Base-by-base conservation (phyloP, 768 basidiomycete genomes). In the Podaxis sp. region DNA sequence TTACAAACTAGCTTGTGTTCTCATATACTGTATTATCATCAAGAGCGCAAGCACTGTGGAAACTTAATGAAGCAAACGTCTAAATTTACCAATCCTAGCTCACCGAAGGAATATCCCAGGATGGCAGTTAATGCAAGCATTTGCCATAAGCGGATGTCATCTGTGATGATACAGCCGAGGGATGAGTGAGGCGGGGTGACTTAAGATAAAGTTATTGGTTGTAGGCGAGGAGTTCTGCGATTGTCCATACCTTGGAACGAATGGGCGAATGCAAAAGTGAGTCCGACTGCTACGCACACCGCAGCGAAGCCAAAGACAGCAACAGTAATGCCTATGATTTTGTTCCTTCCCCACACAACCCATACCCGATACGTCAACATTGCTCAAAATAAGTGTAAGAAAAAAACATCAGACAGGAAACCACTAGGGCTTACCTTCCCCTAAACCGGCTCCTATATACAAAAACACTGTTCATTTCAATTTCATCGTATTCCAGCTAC, bases 331-430 rank as follows among this genome's bases (percentile, higher is more conserved):
- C 38, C 54, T 15, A 56, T 17, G 9, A 19, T 19, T 19, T 40
- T 56, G n/a, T 39, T 36, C 36, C 38, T 38, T 9, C n/a, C 12
- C 54, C 54, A 56, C 12, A 56, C 54, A 24, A 40, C 54, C 54
- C 54, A 56, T 12, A 56, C 54, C 9, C 54, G 36, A 26, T 56
- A 56, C 11, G 39, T 19, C 5, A 56, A 19, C 54, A 56, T 56
- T 11, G 39, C 54, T 56, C 12, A 15, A 46, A 7, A 19, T n/a
- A 19, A n/a, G n/a, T 33, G 44, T 46, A 19, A 19, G 44, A 46
- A 19, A n/a, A 15, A 46, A 19, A 19, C 8, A n/a, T 4, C 17
- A 46, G n/a, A 8, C n/a, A 46, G n/a, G 9, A 5, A 46, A 3
- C 7, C 1, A 9, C 33, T 9, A 33, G 33, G n/a, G 17, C 7